These are phyloP conservation scores for Colletotrichum acutatum DNA, from an alignment of 2,329 filamentous ascomycete genomes.

Conservation along the genomic window DNA sequence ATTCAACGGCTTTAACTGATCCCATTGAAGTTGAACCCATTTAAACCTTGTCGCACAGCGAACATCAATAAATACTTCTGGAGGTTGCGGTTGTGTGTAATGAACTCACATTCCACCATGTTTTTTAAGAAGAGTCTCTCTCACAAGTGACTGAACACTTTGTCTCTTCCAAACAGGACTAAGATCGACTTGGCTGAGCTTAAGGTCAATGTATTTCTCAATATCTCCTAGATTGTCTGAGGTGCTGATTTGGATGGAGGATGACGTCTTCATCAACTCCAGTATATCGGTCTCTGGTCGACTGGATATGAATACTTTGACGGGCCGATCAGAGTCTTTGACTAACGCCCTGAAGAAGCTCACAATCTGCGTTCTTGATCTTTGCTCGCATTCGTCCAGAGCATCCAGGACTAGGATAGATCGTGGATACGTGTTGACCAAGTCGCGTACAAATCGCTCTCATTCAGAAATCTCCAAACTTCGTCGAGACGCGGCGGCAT, in stretches of 20 bases:
- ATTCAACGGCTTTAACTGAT: background rate
- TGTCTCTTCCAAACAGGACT: background rate
- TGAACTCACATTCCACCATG: background rate
- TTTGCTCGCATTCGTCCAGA: background rate
- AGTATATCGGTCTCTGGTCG: background rate
- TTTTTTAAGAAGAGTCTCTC: background rate
- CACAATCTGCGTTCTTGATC: background rate
- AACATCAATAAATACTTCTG: background rate
- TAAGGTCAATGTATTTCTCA: background rate
- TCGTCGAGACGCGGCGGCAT: background rate
- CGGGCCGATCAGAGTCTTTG: background rate
- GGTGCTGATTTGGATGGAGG: fast-evolving
- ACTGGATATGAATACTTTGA: background rate
- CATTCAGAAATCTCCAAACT: background rate
- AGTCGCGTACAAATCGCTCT: fast-evolving
- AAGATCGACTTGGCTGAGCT: background rate
- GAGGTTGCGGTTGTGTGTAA: background rate
- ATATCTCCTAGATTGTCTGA: fast-evolving
- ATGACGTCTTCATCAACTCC: fast-evolving
- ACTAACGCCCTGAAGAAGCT: fast-evolving
- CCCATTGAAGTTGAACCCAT: background rate
- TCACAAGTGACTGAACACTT: background rate
- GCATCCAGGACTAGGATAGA: background rate
- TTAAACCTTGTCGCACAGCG: background rate
- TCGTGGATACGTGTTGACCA: background rate